These are phyloP conservation scores for Saccharomycopsis fibuligera DNA, from an alignment of 805 yeast genomes.

Conservation along the genomic window DNA sequence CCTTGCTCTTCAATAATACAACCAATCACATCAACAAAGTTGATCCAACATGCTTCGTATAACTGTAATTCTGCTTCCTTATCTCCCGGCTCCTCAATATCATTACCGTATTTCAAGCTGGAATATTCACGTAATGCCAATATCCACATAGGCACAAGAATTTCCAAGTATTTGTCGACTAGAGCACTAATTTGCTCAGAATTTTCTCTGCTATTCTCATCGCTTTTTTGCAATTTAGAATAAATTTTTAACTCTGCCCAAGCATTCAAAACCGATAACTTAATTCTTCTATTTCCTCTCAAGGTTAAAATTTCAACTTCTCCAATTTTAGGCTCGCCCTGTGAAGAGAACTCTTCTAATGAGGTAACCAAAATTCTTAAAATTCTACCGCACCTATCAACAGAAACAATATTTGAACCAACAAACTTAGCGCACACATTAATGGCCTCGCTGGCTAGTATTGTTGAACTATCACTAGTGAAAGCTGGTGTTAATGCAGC, in stretches of 20 bases:
- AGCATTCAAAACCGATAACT: slow-evolving; percentile 55
- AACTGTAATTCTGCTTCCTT: slow-evolving; percentile 30
- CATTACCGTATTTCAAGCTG: slow-evolving; percentile 47
- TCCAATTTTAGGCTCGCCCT: slow-evolving; percentile 42
- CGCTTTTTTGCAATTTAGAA: slow-evolving; percentile 25
- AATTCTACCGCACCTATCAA: slow-evolving; percentile 46
- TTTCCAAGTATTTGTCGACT: slow-evolving; percentile 48
- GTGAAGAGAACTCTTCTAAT: slow-evolving; percentile 45
- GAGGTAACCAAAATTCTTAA: slow-evolving; percentile 59
- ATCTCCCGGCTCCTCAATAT: slow-evolving; percentile 21
- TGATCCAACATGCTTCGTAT: slow-evolving; percentile 65
- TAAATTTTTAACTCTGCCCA: slow-evolving; percentile 59
- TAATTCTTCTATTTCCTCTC: slow-evolving; percentile 46
- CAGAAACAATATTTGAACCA: slow-evolving; percentile 48
- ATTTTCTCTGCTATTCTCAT: slow-evolving; percentile 17
- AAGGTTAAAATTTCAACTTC: slow-evolving; percentile 44
- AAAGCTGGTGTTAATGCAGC: slow-evolving; percentile 89
- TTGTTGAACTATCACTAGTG: slow-evolving; percentile 61
- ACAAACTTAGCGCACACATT: slow-evolving; percentile 72
- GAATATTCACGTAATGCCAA: slow-evolving; percentile 69
- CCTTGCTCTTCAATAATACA: slow-evolving; percentile 49
- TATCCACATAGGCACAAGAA: slow-evolving; percentile 76
- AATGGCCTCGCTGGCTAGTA: slow-evolving; percentile 70
- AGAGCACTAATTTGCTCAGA: slow-evolving; percentile 43
- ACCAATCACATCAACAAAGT: slow-evolving; percentile 70